Conservation (phyloP, 2,329 filamentous ascomycete species). For the Aspergillus caelatus region DNA sequence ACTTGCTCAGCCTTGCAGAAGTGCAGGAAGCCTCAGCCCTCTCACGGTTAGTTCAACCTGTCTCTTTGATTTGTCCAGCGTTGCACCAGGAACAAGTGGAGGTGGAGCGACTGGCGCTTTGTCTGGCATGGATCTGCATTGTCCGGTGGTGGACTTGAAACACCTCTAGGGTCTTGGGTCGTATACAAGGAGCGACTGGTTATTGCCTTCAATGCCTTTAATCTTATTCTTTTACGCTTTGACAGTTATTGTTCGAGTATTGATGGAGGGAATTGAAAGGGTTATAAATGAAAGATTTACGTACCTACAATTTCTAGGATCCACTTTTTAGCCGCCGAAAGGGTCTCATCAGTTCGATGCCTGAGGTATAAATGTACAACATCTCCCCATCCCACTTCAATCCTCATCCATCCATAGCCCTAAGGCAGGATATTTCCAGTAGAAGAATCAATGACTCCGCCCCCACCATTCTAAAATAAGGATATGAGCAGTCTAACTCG, state of each 20-base stretch:
- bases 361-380: background rate
- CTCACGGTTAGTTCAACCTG: background rate
- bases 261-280: background rate
- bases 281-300: background rate
- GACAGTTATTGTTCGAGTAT: background rate
- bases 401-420: background rate
- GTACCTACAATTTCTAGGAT: background rate
- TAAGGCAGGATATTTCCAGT: background rate
- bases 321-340: background rate
- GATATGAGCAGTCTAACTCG: background rate
- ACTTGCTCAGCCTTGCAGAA: background rate
- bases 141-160: background rate
- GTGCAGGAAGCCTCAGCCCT: background rate
- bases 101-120: background rate
- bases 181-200: background rate
- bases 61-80: background rate
- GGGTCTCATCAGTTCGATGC: background rate
- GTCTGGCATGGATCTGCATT: conserved; percentile 3
- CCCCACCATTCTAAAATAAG: background rate
- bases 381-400: background rate
- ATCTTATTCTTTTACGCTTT: background rate
- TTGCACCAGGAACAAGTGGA: background rate
- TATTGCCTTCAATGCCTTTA: background rate
- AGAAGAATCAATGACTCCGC: background rate
- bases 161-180: background rate